Conservation (phyloP, 495 filamentous ascomycete species). For the Neurospora sp. region DNA sequence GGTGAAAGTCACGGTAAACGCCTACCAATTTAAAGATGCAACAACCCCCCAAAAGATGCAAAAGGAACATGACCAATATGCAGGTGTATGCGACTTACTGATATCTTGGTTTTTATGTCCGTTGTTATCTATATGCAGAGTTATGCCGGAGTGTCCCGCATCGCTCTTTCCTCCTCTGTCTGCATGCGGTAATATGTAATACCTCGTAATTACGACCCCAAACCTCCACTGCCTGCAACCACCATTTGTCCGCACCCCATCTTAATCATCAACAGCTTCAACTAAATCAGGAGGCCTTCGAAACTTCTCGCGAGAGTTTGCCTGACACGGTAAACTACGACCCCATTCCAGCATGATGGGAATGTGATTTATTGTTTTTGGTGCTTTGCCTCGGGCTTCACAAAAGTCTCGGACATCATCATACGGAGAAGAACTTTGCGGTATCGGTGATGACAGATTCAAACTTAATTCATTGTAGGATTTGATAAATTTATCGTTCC, state of each 20-base stretch:
- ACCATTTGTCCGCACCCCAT: background rate
- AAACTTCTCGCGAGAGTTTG: background rate
- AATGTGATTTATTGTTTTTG: too few relatives aligned
- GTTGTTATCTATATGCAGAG: background rate
- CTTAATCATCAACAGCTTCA: background rate
- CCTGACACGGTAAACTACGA: background rate
- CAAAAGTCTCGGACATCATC: background rate
- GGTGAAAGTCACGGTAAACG: background rate
- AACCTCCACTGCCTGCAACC: background rate
- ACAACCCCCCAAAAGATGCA: background rate
- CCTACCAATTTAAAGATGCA: background rate
- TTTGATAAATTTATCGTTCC: background rate
- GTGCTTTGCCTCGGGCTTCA: too few relatives aligned
- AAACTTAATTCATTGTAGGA: background rate
- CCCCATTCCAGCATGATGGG: background rate
- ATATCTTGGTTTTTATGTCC: background rate
- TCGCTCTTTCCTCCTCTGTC: background rate
- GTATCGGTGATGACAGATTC: background rate
- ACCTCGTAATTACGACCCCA: background rate
- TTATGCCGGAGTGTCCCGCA: background rate
- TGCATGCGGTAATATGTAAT: background rate
- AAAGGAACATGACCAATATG: background rate
- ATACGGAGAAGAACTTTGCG: background rate
- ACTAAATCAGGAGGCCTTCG: background rate
- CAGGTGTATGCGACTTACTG: background rate